These are phyloP conservation scores for Podospora pseudopauciseta DNA, from an alignment of 495 filamentous ascomycete genomes.

Conservation along the genomic window DNA sequence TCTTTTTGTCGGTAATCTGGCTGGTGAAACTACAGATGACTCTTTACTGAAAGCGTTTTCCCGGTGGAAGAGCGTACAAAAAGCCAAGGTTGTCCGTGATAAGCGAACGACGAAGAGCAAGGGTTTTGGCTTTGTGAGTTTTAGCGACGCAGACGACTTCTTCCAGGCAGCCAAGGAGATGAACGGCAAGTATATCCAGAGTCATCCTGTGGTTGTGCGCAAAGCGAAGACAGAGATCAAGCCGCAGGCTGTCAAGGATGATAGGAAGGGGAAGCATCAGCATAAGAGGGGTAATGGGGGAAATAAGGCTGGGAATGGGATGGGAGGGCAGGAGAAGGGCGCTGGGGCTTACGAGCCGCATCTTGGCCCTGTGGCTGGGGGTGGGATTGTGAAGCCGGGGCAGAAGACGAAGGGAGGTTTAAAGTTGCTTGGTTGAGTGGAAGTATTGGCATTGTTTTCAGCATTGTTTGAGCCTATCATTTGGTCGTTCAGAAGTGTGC, in stretches of 20 bases:
- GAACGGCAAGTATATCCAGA: constrained; percentile 98
- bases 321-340: constrained; percentile 28
- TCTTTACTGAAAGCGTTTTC: constrained; percentile 90
- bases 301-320: constrained; percentile 36
- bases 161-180: constrained; percentile 94
- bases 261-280: constrained; percentile 36
- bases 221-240: constrained; percentile 89
- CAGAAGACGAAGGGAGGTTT: constrained; percentile 77
- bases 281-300: constrained; percentile 32
- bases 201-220: constrained; percentile 82
- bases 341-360: constrained; percentile 38
- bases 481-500: neutral
- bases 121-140: constrained; percentile 94
- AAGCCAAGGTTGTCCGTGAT: constrained; percentile 92
- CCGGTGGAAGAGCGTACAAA: constrained; percentile 80
- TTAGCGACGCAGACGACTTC: constrained; percentile 91
- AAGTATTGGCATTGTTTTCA: neutral
- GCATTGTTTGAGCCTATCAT: neutral
- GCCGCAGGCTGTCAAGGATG: constrained; percentile 51
- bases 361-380: constrained; percentile 49
- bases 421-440: constrained; percentile 66
- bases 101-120: constrained; percentile 94
- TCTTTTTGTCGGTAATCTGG: constrained; percentile 92
- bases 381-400: constrained; percentile 72
- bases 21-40: constrained; percentile 97